Evolutionary conservation across 176 grass and related monocot species (phyloP).

Genomic region (Phoenix roebelenii): DNA sequence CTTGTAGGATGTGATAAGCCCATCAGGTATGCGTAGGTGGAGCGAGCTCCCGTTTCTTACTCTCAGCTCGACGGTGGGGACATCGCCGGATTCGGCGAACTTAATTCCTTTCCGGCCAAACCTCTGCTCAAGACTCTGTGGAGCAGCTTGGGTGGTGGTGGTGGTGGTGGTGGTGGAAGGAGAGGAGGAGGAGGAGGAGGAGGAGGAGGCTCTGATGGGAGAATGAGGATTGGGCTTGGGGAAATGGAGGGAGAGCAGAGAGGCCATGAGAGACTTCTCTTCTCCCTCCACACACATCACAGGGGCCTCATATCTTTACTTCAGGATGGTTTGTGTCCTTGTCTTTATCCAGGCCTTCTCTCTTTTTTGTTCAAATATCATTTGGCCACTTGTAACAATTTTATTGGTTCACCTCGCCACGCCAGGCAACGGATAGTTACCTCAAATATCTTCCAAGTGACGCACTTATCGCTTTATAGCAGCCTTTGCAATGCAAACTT

Average conservation of each 20-base stretch:
- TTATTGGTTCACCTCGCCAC: too few relatives aligned
- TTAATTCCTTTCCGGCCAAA: constrained; percentile 85
- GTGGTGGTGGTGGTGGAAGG: background rate
- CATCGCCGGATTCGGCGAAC: constrained; percentile 43
- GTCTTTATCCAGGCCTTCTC: background rate
- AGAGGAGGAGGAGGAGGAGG: constrained; percentile 23
- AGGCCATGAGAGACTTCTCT: constrained; percentile 51
- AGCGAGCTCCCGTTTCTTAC: constrained; percentile 85
- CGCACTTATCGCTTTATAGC: too few relatives aligned
- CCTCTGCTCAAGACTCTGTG: constrained; percentile 48
- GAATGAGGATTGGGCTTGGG: constrained; percentile 32
- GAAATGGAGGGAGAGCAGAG: constrained; percentile 65
- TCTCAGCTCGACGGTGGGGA: constrained; percentile 53
- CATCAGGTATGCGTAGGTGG: constrained; percentile 54
- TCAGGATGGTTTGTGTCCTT: constrained; percentile 36
- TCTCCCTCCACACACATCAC: constrained; percentile 26
- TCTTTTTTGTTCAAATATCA: too few relatives aligned
- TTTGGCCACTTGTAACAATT: too few relatives aligned
- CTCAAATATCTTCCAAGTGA: too few relatives aligned
- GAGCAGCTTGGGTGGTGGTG: constrained; percentile 1
- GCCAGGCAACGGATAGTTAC: too few relatives aligned
- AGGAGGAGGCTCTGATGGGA: constrained; percentile 21
- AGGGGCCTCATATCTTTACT: constrained; percentile 49
- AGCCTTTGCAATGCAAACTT: too few relatives aligned
- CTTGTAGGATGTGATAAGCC: constrained; percentile 76